These are phyloP conservation scores for Thraustochytrium striatum DNA, from an alignment of 352 stramenopile species.

Conservation along the genomic window DNA sequence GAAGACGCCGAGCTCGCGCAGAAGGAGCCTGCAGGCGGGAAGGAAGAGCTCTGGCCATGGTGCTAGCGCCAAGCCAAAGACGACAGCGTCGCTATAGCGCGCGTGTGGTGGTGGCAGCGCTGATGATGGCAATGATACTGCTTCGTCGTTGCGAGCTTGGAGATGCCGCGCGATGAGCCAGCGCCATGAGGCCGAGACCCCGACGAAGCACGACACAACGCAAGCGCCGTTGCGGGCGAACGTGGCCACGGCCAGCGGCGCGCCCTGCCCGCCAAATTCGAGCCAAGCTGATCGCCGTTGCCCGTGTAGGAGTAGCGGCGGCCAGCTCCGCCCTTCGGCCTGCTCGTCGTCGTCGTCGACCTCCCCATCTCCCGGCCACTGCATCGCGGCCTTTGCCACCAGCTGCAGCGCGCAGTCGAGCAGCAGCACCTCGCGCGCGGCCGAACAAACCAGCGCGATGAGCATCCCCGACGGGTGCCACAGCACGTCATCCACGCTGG, in stretches of 20 bases:
- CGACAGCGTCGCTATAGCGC: too few relatives aligned
- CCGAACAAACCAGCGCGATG: not conserved
- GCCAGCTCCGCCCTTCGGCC: not conserved
- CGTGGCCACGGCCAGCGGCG: not conserved
- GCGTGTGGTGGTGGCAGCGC: too few relatives aligned
- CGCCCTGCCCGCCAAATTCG: not conserved
- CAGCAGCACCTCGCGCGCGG: not conserved
- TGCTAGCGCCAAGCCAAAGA: not conserved
- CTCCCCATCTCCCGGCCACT: not conserved
- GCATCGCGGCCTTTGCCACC: not conserved
- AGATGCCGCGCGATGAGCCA: too few relatives aligned
- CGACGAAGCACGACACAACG: too few relatives aligned
- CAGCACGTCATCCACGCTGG: not conserved
- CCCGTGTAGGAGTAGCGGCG: not conserved
- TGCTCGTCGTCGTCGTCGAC: not conserved
- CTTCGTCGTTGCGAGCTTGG: too few relatives aligned
- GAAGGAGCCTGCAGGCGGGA: not conserved
- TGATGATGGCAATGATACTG: too few relatives aligned
- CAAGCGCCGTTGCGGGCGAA: not conserved
- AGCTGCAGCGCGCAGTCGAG: conserved; percentile 26
- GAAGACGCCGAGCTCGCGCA: not conserved
- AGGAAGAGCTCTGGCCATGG: not conserved
- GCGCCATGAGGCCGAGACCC: too few relatives aligned
- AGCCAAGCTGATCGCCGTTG: not conserved
- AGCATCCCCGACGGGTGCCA: not conserved